Percentiles rank a stretch among this genome's conserved stretches.
phyloP scores from a whole-genome alignment of 78 protist genomes.

The Chrysochromulina parva region DNA sequence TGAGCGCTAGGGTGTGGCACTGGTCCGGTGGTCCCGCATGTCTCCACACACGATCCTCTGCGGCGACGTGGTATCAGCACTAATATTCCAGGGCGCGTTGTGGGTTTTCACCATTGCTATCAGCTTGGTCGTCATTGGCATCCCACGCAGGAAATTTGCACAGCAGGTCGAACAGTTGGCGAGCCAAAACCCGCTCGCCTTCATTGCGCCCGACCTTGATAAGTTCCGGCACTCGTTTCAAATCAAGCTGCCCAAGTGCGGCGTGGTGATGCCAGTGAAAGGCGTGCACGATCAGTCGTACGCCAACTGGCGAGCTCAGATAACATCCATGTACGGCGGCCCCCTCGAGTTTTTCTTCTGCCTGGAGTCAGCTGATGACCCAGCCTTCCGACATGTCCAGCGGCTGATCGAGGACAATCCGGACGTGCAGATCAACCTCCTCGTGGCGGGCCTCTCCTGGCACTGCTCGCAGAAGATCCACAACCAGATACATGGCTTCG shows the following conservation, averaged over 20 bases:
- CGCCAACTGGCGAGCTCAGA: slow-evolving; percentile 34
- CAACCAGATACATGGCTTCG: slow-evolving; percentile 33
- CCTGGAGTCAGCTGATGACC: slow-evolving; percentile 37
- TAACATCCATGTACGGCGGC: background rate
- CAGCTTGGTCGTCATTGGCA: too few relatives aligned
- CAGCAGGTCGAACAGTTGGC: too few relatives aligned
- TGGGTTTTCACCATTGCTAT: too few relatives aligned
- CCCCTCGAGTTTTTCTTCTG: slow-evolving; percentile 43
- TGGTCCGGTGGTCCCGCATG: too few relatives aligned
- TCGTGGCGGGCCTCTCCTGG: background rate
- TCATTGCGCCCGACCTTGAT: background rate
- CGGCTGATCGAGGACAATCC: background rate
- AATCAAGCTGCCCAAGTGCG: background rate
- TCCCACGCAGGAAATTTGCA: too few relatives aligned
- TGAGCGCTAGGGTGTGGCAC: too few relatives aligned
- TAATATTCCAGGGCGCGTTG: too few relatives aligned
- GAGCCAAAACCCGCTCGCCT: background rate
- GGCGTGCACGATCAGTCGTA: slow-evolving; percentile 40
- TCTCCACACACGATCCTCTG: too few relatives aligned
- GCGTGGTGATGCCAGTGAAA: slow-evolving; percentile 34
- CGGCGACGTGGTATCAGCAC: too few relatives aligned
- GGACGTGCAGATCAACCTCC: background rate
- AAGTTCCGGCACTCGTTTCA: background rate
- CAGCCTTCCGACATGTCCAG: slow-evolving; percentile 5
- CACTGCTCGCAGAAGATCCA: slow-evolving; percentile 57